phyloP scores from a whole-genome alignment of 2,329 filamentous ascomycete species.

The Colletotrichum eleusines region DNA sequence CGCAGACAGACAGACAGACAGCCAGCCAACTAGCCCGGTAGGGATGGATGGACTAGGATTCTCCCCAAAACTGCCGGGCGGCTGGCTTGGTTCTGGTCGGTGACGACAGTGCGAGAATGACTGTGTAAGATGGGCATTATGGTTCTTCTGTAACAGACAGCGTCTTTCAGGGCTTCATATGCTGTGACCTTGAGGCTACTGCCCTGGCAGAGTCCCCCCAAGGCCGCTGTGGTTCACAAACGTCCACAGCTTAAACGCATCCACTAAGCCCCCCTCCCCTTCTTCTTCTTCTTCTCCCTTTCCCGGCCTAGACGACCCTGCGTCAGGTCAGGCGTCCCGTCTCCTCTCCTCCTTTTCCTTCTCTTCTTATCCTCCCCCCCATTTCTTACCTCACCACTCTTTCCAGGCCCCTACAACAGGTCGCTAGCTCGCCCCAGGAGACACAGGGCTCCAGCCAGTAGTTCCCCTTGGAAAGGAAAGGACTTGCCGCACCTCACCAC shows the following conservation, averaged over 20 bases:
- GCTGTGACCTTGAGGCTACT: background rate
- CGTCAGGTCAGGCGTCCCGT: background rate
- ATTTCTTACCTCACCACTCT: constrained; percentile 1
- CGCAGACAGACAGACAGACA: background rate
- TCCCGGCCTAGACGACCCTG: constrained; percentile 6
- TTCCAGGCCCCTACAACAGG: constrained; percentile 11
- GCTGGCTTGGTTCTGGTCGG: constrained; percentile 4
- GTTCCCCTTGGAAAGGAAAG: constrained; percentile 22
- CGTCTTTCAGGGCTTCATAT: background rate
- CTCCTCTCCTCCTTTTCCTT: background rate
- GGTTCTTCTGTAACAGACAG: background rate
- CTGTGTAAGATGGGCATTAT: constrained; percentile 2
- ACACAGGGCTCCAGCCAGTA: constrained; percentile 30
- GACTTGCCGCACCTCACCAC: constrained; percentile 30
- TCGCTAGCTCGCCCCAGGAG: constrained; percentile 37
- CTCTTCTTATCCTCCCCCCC: background rate
- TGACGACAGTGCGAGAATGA: constrained; percentile 28
- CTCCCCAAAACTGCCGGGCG: constrained; percentile 23
- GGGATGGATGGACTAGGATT: constrained; percentile 17
- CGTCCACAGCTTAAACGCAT: background rate
- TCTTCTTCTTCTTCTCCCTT: background rate
- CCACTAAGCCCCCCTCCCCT: background rate
- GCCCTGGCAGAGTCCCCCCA: background rate
- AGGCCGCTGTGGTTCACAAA: background rate
- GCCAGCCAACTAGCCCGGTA: constrained; percentile 6